Conservation (phyloP, 768 basidiomycete species). For the Lentinula guzmanii region DNA sequence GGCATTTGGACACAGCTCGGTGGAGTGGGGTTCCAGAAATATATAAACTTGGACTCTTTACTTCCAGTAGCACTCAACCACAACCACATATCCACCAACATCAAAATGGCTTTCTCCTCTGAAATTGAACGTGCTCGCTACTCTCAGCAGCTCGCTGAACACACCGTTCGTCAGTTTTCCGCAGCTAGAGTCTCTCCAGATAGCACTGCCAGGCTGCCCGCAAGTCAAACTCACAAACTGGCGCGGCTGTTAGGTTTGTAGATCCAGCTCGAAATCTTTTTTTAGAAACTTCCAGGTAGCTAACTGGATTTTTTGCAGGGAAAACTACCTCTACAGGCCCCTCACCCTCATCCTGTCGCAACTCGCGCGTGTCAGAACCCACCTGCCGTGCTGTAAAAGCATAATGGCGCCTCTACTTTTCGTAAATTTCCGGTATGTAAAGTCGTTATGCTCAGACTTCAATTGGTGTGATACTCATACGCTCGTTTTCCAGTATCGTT, state of each 20-base stretch:
- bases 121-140: conserved; percentile 29
- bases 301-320: not conserved
- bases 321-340: not conserved
- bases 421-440: too few species aligned
- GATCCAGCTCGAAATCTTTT: not conserved
- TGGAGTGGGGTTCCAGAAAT: not conserved
- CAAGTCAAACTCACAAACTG: conserved; percentile 20
- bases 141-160: conserved; percentile 41
- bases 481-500: too few species aligned
- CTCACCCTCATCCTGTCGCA: not conserved
- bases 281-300: not conserved
- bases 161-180: conserved; percentile 41
- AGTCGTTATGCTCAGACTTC: too few species aligned
- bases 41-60: not conserved
- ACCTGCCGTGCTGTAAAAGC: not conserved
- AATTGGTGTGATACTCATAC: too few species aligned
- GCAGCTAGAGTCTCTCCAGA: conserved; percentile 24
- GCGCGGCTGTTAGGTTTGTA: not conserved
- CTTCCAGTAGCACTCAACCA: too few species aligned
- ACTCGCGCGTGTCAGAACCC: not conserved
- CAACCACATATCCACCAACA: not conserved
- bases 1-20: not conserved
- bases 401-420: not conserved
- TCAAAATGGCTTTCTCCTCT: conserved; percentile 19
- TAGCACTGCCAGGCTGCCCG: conserved; percentile 32